Evolutionary conservation across 176 grass and related monocot species (phyloP), one percentile per base, ranked within the genome.

Genomic region (Cymbopogon citratus): DNA sequence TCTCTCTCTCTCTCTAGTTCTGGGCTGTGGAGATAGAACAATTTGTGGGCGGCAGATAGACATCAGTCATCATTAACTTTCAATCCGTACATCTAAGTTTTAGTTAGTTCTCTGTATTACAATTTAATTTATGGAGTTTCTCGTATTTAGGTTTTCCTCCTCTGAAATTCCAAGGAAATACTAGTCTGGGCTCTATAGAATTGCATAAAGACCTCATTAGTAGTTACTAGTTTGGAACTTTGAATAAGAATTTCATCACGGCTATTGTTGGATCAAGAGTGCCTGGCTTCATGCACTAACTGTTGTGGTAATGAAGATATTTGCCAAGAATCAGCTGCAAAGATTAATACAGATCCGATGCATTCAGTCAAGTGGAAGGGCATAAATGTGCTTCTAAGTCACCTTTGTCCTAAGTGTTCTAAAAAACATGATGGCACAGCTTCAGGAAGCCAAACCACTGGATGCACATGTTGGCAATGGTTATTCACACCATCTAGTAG

Each of bases 401-500:
- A 81, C 38, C 61, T 91, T 84, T 91, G 91, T 69, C 87, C 83
- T 56, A 93, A 93, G 70, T 89, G 74, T 67, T 77, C 91, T 16
- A 78, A 41, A 71, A 65, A 76, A 67, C 85, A 82, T 49, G 68
- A 78, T 39, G 76, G 11, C 56, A 16, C 77, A 63, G 60, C 66
- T 48, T 74, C 75, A 4, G 69, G 82, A 78, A 68, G 49, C 66
- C 76, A 75, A 2, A 85, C 74, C 74, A 38, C 72, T 61, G 67
- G 74, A 57, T 82, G 73, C 77, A 94, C 81, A 11, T 88, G 87
- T 63, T 78, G 91, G 6, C 85, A 80, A 63, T 51, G 63, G 51
- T 71, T 94, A 19, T 40, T 86, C 52, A 41, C 69, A n/a, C 19
- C 73, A 0, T 81, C 85, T 60, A 60, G n/a, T 40, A 83, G 66